A percentile compares a stretch with the other conserved stretches of the same genome.
phyloP scores from a whole-genome alignment of 306 rosid species.

The Quercus robur region DNA sequence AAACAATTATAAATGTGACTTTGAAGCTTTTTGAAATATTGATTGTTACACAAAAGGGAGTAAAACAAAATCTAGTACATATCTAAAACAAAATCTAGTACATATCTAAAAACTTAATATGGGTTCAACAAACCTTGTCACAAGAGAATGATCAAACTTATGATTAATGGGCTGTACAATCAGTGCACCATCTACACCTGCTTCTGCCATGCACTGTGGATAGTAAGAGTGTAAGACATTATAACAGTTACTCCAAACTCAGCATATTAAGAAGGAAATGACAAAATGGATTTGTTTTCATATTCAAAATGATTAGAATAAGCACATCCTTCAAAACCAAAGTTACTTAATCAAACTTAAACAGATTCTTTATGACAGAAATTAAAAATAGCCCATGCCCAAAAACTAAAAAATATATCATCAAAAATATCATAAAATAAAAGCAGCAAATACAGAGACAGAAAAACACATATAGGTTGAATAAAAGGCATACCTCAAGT shows the following conservation, averaged over 20 bases:
- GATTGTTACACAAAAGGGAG: not conserved
- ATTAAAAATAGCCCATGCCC: not conserved
- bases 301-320: not conserved
- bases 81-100: not conserved
- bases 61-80: not conserved
- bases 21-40: not conserved
- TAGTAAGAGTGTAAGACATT: not conserved
- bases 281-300: too few relatives aligned
- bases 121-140: slow-evolving; percentile 61
- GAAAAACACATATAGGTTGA: not conserved
- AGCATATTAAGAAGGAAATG: not conserved
- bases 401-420: not conserved
- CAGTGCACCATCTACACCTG: slow-evolving; percentile 80
- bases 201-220: slow-evolving; percentile 79
- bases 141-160: slow-evolving; percentile 77
- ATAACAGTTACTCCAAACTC: not conserved
- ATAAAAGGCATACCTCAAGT: slow-evolving; percentile 52
- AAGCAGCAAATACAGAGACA: not conserved
- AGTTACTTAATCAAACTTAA: not conserved
- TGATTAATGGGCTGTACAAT: slow-evolving; percentile 94
- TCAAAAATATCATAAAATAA: not conserved
- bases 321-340: not conserved
- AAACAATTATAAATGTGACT: not conserved
- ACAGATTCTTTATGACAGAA: not conserved
- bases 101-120: not conserved